Conservation (phyloP, 768 basidiomycete species). For the Cystobasidium onofrii region DNA sequence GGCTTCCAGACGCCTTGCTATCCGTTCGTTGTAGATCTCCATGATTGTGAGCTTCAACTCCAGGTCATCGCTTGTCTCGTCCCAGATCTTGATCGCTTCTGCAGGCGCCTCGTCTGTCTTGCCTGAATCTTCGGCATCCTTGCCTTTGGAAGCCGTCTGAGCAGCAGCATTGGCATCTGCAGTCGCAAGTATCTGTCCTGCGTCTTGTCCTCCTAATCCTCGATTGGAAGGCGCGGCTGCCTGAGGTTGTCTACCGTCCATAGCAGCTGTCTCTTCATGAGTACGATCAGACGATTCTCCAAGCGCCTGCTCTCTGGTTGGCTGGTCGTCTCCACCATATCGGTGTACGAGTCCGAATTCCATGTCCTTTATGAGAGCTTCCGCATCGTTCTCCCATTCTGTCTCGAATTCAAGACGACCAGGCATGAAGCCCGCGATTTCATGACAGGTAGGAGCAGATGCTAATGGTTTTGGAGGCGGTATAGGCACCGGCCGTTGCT, state of each 20-base stretch:
- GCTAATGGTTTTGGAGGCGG: conserved; percentile 64
- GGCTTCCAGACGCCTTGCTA: conserved; percentile 72
- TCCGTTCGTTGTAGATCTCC: conserved; percentile 81
- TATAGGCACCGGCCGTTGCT: conserved; percentile 44
- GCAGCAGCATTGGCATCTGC: conserved; percentile 42
- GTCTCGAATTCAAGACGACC: conserved; percentile 98
- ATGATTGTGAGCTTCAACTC: conserved; percentile 78
- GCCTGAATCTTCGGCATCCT: conserved; percentile 54
- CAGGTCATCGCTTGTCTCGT: conserved; percentile 74
- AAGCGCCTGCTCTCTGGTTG: conserved; percentile 49
- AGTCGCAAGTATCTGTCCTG: conserved; percentile 16
- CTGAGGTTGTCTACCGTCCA: conserved; percentile 50
- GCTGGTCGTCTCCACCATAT: conserved; percentile 70
- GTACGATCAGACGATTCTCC: conserved; percentile 50
- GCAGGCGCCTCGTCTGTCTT: conserved; percentile 54
- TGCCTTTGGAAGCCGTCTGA: conserved; percentile 41
- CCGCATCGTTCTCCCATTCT: conserved; percentile 93
- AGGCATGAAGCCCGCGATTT: conserved; percentile 84
- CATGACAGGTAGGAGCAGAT: conserved; percentile 81
- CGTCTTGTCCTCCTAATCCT: conserved; percentile 48
- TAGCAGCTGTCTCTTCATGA: conserved; percentile 49
- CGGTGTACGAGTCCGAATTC: conserved; percentile 84
- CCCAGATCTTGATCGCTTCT: conserved; percentile 59
- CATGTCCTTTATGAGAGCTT: conserved; percentile 86
- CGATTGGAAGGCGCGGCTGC: conserved; percentile 59